These are phyloP conservation scores for Pugionium dolabratum DNA, from an alignment of 345 rosid genomes.

Conservation along the genomic window DNA sequence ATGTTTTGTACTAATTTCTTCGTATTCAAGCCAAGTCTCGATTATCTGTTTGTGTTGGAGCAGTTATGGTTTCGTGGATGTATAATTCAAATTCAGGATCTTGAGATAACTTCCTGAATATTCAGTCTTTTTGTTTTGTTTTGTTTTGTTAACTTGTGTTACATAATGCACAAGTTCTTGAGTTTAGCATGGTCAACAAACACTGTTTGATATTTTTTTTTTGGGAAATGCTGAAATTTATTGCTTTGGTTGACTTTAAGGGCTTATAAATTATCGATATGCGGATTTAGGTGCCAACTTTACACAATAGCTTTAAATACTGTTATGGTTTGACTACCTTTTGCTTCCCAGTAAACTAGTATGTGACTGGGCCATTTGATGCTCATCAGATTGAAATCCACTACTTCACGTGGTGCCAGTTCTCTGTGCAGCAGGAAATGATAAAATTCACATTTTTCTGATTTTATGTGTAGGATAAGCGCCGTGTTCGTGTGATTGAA, in stretches of 20 bases:
- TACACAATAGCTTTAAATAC: neutral
- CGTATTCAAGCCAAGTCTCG: neutral
- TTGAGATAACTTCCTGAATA: neutral
- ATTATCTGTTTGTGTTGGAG: neutral
- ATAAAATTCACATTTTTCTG: neutral
- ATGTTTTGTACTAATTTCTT: neutral
- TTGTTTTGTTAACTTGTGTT: neutral
- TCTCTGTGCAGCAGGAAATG: neutral
- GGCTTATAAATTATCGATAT: neutral
- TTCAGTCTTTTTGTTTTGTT: neutral
- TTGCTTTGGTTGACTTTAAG: no score
- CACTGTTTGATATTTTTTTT: neutral
- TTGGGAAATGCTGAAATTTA: neutral
- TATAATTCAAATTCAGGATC: constrained; percentile 1
- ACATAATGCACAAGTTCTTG: neutral
- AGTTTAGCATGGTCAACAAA: constrained; percentile 2
- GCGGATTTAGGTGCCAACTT: neutral
- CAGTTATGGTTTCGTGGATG: neutral
- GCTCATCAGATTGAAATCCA: neutral
- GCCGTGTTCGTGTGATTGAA: constrained; percentile 67
- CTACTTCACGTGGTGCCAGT: neutral
- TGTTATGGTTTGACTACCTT: neutral
- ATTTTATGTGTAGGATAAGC: constrained; percentile 54
- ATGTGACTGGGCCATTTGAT: neutral
- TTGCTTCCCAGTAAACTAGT: no score